These are phyloP conservation scores for Linum trigynum DNA, from an alignment of 345 rosid genomes.

Conservation along the genomic window DNA sequence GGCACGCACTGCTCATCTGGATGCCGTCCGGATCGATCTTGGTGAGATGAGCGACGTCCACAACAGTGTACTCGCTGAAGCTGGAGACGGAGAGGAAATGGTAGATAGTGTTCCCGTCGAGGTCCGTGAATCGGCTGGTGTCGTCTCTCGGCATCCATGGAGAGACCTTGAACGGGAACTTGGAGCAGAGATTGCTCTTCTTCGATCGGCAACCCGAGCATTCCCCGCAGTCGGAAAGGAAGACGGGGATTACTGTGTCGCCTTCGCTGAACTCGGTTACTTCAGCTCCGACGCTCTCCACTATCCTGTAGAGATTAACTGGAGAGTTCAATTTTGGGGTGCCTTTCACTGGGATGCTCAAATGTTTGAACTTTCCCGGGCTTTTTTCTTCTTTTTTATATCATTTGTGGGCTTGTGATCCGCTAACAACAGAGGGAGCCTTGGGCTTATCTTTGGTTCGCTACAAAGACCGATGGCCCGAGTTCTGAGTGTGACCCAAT, in stretches of 20 bases:
- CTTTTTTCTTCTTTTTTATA: too few species aligned
- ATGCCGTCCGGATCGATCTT: slow-evolving; percentile 48
- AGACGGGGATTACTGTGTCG: slow-evolving; percentile 58
- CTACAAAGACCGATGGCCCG: too few species aligned
- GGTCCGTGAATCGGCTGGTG: slow-evolving; percentile 66
- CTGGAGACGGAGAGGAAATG: slow-evolving; percentile 75
- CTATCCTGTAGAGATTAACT: slow-evolving; percentile 32
- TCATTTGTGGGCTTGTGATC: too few species aligned
- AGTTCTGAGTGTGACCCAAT: too few species aligned
- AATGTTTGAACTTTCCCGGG: too few species aligned
- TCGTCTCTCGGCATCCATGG: slow-evolving; percentile 80
- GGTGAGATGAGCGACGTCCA: slow-evolving; percentile 53
- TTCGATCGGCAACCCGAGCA: slow-evolving; percentile 59
- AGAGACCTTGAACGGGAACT: slow-evolving; percentile 49
- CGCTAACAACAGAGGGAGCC: too few species aligned
- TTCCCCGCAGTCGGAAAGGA: slow-evolving; percentile 66
- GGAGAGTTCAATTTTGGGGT: too few species aligned
- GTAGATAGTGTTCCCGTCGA: slow-evolving; percentile 48
- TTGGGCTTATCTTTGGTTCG: too few species aligned
- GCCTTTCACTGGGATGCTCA: too few species aligned
- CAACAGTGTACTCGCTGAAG: slow-evolving; percentile 67
- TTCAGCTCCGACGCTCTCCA: slow-evolving; percentile 82
- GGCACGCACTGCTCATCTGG: slow-evolving; percentile 72
- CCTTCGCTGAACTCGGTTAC: slow-evolving; percentile 51
- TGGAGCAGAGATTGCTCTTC: slow-evolving; percentile 71